Percentiles rank a stretch among this genome's conserved stretches.
Evolutionary conservation across 306 rosid genomes (phyloP).

Genomic region (Lablab purpureus): DNA sequence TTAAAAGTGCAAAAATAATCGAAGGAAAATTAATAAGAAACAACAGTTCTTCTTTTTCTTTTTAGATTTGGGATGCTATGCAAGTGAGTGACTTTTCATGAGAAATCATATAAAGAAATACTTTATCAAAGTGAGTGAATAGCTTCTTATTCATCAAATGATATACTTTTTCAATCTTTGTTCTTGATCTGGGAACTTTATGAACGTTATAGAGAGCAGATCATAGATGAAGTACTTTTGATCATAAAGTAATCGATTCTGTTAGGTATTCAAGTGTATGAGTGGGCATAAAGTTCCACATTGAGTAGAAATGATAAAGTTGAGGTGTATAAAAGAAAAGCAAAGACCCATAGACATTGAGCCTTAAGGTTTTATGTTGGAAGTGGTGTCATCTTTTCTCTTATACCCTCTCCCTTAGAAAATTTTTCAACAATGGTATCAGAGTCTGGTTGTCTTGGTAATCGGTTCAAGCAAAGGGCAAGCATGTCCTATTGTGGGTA

Average conservation of each 20-base stretch:
- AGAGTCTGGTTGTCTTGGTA: too few species aligned
- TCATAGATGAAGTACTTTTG: neutral
- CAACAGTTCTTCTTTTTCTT: neutral
- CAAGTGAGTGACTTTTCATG: neutral
- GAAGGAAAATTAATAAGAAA: neutral
- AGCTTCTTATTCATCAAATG: neutral
- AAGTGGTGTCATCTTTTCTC: too few species aligned
- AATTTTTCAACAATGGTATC: too few species aligned
- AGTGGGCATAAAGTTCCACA: too few species aligned
- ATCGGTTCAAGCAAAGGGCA: too few species aligned
- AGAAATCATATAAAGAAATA: constrained; percentile 19
- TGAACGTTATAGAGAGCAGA: neutral
- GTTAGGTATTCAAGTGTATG: too few species aligned
- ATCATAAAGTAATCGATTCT: neutral
- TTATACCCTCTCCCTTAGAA: too few species aligned
- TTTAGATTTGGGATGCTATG: neutral
- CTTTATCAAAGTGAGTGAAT: constrained; percentile 37
- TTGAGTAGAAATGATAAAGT: too few species aligned
- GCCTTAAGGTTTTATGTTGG: too few species aligned
- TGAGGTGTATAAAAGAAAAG: too few species aligned
- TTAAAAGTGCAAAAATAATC: neutral
- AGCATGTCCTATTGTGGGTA: too few species aligned
- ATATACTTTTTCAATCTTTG: constrained; percentile 8
- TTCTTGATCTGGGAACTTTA: constrained; percentile 13
- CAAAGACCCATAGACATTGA: too few species aligned